Evolutionary conservation across 495 filamentous ascomycete species (phyloP).

Genomic region (Halenospora varia): DNA sequence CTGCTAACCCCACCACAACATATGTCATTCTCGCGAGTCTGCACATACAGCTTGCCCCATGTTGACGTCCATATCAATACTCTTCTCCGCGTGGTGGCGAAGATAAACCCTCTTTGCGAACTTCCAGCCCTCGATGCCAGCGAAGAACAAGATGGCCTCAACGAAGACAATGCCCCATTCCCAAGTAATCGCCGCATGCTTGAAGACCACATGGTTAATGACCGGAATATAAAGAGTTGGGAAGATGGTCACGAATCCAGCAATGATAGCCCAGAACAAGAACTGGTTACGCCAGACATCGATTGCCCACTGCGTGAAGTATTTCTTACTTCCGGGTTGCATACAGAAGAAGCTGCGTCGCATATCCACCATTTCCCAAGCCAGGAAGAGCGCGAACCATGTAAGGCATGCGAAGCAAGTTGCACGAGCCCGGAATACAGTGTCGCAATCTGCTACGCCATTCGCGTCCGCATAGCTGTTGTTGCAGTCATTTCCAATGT

Average conservation of each 20-base stretch:
- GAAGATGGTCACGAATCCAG: conserved; percentile 67
- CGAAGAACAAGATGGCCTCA: conserved; percentile 56
- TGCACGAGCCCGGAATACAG: conserved; percentile 66
- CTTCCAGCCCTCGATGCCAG: conserved; percentile 65
- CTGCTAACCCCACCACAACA: too few species aligned
- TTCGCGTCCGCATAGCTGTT: conserved; percentile 45
- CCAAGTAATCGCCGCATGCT: conserved; percentile 67
- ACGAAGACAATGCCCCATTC: conserved; percentile 66
- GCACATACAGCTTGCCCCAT: too few species aligned
- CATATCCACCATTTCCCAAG: conserved; percentile 70
- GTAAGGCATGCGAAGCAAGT: conserved; percentile 69
- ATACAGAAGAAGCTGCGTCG: conserved; percentile 66
- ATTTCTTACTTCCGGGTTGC: conserved; percentile 49
- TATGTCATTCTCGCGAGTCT: too few species aligned
- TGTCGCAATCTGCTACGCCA: conserved; percentile 57
- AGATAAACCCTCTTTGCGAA: conserved; percentile 53
- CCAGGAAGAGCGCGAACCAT: conserved; percentile 70
- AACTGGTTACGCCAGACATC: conserved; percentile 71
- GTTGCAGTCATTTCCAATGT: conserved; percentile 62
- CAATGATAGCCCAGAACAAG: conserved; percentile 47
- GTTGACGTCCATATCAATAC: too few species aligned
- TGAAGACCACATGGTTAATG: conserved; percentile 65
- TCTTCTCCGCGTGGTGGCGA: background rate
- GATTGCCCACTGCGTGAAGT: conserved; percentile 51
- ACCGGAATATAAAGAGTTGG: conserved; percentile 70